phyloP scores from a whole-genome alignment of 805 yeast species.

The Nakazawaea wyomingensis region DNA sequence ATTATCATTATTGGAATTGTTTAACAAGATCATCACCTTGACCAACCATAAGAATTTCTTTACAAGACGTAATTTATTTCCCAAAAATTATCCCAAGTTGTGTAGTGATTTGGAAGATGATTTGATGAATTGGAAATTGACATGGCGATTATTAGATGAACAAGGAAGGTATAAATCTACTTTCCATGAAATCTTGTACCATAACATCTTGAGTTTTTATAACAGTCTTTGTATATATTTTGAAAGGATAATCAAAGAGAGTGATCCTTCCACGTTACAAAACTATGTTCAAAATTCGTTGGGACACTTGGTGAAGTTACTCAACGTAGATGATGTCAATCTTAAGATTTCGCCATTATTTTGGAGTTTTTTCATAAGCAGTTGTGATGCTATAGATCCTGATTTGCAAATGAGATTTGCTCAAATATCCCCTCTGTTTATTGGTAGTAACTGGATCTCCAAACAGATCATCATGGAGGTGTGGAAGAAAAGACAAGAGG shows the following conservation, averaged over 20 bases:
- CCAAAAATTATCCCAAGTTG: conserved; percentile 49
- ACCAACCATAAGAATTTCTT: conserved; percentile 51
- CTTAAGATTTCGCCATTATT: conserved; percentile 34
- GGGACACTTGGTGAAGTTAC: conserved; percentile 24
- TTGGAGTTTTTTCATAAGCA: conserved; percentile 44
- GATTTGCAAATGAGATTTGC: conserved; percentile 29
- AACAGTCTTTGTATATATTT: conserved; percentile 38
- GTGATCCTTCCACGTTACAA: conserved; percentile 31
- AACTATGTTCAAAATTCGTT: conserved; percentile 29
- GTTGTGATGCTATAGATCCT: conserved; percentile 32
- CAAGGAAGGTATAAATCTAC: conserved; percentile 27
- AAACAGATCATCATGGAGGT: conserved; percentile 49
- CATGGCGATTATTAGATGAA: conserved; percentile 34
- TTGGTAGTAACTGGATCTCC: conserved; percentile 46
- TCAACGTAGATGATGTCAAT: conserved; percentile 13
- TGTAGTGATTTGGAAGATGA: conserved; percentile 53
- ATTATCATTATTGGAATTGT: conserved; percentile 35
- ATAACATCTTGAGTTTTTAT: conserved; percentile 36
- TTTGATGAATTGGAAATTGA: conserved; percentile 39
- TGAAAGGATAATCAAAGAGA: conserved; percentile 40
- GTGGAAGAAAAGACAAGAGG: conserved; percentile 38
- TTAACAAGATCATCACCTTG: conserved; percentile 39
- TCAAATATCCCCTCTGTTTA: conserved; percentile 28
- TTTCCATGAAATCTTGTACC: conserved; percentile 37
- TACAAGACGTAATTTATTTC: conserved; percentile 33